phyloP scores from a whole-genome alignment of 2,329 filamentous ascomycete genomes.

The Leptographium procerum region DNA sequence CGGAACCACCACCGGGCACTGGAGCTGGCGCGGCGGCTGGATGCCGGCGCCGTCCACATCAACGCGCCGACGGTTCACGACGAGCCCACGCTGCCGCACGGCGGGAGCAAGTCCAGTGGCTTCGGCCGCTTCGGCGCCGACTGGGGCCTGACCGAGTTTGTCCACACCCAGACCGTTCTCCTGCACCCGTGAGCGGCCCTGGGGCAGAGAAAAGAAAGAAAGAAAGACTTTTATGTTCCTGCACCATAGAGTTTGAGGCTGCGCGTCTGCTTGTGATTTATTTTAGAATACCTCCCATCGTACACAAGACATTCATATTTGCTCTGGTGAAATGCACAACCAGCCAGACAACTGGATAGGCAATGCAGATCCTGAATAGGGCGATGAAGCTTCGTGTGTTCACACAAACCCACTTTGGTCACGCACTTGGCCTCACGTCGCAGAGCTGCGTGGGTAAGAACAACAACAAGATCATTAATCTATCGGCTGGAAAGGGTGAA shows the following conservation, averaged over 20 bases:
- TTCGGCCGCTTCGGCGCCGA: constrained; percentile 41
- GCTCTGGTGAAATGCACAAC: too few relatives aligned
- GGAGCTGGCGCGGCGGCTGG: constrained; percentile 48
- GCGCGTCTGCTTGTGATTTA: too few relatives aligned
- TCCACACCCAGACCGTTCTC: constrained; percentile 4
- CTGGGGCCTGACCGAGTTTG: constrained; percentile 2
- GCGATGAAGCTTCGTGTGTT: too few relatives aligned
- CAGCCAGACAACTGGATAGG: too few relatives aligned
- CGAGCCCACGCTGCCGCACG: constrained; percentile 51
- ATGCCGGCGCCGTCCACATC: constrained; percentile 58
- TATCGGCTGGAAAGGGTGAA: neutral
- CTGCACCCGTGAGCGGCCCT: neutral
- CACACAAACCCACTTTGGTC: too few relatives aligned
- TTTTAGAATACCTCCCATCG: too few relatives aligned
- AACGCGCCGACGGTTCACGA: constrained; percentile 57
- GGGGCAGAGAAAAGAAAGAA: too few relatives aligned
- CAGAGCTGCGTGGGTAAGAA: neutral
- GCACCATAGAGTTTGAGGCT: too few relatives aligned
- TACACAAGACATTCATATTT: too few relatives aligned
- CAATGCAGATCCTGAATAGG: too few relatives aligned
- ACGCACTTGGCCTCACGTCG: too few relatives aligned
- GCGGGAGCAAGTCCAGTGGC: constrained; percentile 53
- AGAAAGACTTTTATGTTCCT: too few relatives aligned
- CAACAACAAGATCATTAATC: neutral
- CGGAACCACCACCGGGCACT: constrained; percentile 49